Percentiles rank a stretch among this genome's conserved stretches.
These are phyloP conservation scores for Crithidia mellificae DNA, from an alignment of 208 protist genomes.

Conservation along the genomic window DNA sequence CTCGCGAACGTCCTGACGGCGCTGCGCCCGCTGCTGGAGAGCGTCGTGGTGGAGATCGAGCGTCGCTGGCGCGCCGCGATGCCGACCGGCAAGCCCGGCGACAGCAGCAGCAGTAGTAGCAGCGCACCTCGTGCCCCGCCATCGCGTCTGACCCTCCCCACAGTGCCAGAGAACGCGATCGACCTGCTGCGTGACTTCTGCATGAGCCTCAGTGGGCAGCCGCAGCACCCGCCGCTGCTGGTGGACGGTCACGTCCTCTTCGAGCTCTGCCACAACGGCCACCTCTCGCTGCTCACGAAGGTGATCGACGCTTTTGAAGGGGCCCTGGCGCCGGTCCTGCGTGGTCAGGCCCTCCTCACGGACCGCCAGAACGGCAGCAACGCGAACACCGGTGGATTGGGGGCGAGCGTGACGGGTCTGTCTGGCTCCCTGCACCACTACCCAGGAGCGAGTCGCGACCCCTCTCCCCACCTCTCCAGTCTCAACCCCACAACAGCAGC, in stretches of 20 bases:
- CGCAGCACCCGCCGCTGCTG: slow-evolving; percentile 45
- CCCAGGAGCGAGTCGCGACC: slow-evolving; percentile 9
- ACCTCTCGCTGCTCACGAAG: slow-evolving; percentile 43
- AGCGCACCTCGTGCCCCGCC: too few relatives aligned
- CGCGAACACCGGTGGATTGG: not conserved
- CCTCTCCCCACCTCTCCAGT: slow-evolving; percentile 24
- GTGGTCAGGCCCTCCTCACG: slow-evolving; percentile 43
- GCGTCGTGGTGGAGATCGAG: slow-evolving; percentile 29
- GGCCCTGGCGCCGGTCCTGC: slow-evolving; percentile 58
- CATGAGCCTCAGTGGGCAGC: slow-evolving; percentile 25
- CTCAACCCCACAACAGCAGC: not conserved
- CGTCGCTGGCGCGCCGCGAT: slow-evolving; percentile 17
- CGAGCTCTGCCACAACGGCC: slow-evolving; percentile 48
- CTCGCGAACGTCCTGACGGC: slow-evolving; percentile 35
- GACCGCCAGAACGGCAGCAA: slow-evolving; percentile 25
- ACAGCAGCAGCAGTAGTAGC: not conserved
- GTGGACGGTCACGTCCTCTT: slow-evolving; percentile 44
- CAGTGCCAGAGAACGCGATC: slow-evolving; percentile 23
- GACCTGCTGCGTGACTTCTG: slow-evolving; percentile 35
- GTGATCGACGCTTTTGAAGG: slow-evolving; percentile 54
- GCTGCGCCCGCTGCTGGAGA: slow-evolving; percentile 33
- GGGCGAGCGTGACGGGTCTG: not conserved
- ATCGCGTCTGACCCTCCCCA: not conserved
- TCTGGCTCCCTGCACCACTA: slow-evolving; percentile 3
- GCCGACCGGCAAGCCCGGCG: not conserved